phyloP scores from a whole-genome alignment of 805 yeast genomes.

The Cyberlindnera veronae region DNA sequence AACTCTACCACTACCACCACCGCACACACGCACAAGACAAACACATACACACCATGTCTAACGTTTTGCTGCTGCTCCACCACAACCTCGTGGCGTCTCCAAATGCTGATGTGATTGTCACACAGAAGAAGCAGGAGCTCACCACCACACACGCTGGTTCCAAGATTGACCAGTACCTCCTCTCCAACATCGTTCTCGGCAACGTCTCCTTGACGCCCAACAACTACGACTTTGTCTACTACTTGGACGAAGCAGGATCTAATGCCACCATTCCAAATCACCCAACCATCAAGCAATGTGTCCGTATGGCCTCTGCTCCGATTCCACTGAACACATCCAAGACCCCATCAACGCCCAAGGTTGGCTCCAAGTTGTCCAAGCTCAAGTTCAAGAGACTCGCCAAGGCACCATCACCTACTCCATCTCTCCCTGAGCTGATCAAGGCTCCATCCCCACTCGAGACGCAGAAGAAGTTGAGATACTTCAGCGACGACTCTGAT shows the following conservation, averaged over 20 bases:
- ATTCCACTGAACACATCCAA: slow-evolving; percentile 8
- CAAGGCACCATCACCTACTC: slow-evolving; percentile 13
- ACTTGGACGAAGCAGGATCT: slow-evolving; percentile 21
- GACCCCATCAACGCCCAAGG: slow-evolving; percentile 9
- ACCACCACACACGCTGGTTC: slow-evolving; percentile 9
- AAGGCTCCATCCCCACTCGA: slow-evolving; percentile 12
- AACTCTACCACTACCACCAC: no score
- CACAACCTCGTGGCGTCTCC: slow-evolving; percentile 24
- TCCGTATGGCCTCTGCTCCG: slow-evolving; percentile 13
- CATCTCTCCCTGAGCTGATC: slow-evolving; percentile 22
- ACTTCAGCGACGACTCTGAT: slow-evolving; percentile 24
- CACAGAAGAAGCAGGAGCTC: slow-evolving; percentile 19
- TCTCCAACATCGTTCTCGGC: slow-evolving; percentile 26
- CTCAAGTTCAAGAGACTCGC: slow-evolving; percentile 26
- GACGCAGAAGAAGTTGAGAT: slow-evolving; percentile 22
- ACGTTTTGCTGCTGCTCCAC: slow-evolving; percentile 25
- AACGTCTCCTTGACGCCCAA: slow-evolving; percentile 20
- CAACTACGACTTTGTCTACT: slow-evolving; percentile 26
- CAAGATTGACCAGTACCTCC: slow-evolving; percentile 24
- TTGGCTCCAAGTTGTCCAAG: slow-evolving; percentile 25
- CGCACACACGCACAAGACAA: not conserved
- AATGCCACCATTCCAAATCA: slow-evolving; percentile 26
- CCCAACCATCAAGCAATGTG: slow-evolving; percentile 21
- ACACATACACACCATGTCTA: slow-evolving; percentile 13
- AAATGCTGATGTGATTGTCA: slow-evolving; percentile 21